Base-by-base conservation (phyloP, 192 early-diverging fungal species). In the Irineochytrium annulatum region DNA sequence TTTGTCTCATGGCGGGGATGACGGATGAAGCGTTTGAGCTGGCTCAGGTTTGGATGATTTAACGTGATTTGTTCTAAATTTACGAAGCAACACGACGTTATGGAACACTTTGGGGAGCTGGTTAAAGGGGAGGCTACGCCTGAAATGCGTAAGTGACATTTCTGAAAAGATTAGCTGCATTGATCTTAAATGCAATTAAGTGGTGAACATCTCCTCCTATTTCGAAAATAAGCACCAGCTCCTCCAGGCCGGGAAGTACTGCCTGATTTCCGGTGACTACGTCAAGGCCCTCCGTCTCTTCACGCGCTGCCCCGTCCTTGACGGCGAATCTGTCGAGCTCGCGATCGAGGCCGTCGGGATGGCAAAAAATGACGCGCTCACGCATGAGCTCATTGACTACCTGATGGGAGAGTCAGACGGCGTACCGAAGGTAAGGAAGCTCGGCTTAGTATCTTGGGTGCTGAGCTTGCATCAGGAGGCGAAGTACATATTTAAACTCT, bases 401-500 rank as follows among this genome's bases (percentile, higher is more conserved):
- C 55, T 82, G 37, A 82, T 82, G 80, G 79, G 79, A 14, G 79
- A 81, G 59, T 68, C 70, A 13, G 79, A 81, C 52, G 79, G 79
- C 16, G 56, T 81, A 17, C 74, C 77, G 26, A 81, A 81, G 59
- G 74, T 74, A 71, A 16, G 73, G 31, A 6, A 3, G 27, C 17
- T 27, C 11, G 55, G 29, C 13, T 22, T 41, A 8, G 19, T 29
- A 6, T 35, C 22, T 3, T 43, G 24, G 51, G 27, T 52, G 28
- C 24, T 27, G 16, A 68, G 34, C 30, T 17, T 34, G 51, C 17
- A 3, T 20, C 52, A 77, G 67, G 79, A 82, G 43, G 76, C 80
- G 17, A 82, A 82, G 52, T 82, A 78, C 62, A 81, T 82, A 32
- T 82, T 82, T 68, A 82, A 79, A 41, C 67, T 82, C 35, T 81